These are phyloP conservation scores for Sporothrix humicola DNA, from an alignment of 2,329 filamentous ascomycete species.

Conservation along the genomic window DNA sequence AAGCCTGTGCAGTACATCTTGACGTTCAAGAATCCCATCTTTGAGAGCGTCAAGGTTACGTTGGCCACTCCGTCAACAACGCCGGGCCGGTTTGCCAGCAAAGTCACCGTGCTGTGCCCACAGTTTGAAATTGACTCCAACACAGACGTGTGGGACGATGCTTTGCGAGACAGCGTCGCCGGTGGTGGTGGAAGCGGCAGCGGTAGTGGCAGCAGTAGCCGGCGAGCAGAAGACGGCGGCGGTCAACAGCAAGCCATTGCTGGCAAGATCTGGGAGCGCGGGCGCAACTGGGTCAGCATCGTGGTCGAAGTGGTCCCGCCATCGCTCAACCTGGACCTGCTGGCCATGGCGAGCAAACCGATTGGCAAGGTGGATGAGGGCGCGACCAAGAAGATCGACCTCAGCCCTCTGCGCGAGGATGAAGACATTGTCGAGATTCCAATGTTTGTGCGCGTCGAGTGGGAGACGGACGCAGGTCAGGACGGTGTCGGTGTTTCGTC, in stretches of 20 bases:
- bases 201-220: constrained; percentile 48
- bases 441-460: constrained; percentile 90
- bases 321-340: constrained; percentile 52
- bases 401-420: constrained; percentile 60
- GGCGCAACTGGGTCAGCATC: constrained; percentile 92
- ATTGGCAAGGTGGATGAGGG: constrained; percentile 43
- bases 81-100: constrained; percentile 75
- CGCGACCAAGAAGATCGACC: constrained; percentile 44
- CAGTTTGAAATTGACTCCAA: constrained; percentile 94
- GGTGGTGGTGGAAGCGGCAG: constrained; percentile 42
- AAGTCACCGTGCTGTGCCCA: constrained; percentile 90
- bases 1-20: constrained; percentile 78
- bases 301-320: constrained; percentile 86
- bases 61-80: constrained; percentile 83
- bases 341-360: constrained; percentile 40
- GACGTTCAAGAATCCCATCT: constrained; percentile 91
- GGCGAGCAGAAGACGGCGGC: constrained; percentile 47
- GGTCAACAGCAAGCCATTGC: constrained; percentile 72
- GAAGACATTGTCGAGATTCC: constrained; percentile 83
- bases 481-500: constrained; percentile 65
- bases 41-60: constrained; percentile 85
- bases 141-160: constrained; percentile 87
- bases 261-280: constrained; percentile 95
- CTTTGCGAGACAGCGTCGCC: constrained; percentile 63
- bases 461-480: constrained; percentile 72